Base-by-base conservation (phyloP, 805 yeast genomes). In the Saccharomycopsis javanensis region DNA sequence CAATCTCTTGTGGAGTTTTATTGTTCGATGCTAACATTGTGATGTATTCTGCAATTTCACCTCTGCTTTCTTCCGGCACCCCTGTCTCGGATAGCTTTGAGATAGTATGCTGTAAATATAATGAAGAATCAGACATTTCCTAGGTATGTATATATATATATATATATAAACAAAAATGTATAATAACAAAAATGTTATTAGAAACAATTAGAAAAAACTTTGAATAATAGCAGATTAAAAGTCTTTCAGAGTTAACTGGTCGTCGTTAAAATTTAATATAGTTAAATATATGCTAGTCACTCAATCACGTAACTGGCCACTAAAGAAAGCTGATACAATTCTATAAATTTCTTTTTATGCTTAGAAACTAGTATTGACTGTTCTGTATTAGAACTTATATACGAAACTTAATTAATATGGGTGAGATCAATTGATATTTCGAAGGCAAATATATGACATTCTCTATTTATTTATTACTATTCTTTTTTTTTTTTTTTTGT, bases 41-140 rank as follows among this genome's bases (percentile, higher is more conserved):
- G 57, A 86, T 81, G 65, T 79, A 86, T 68, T 86, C 94, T 13
- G 94, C 87, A 46, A 84, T 82, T 63, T 83, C 85, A 50, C 71
- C 74, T 46, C 58, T 54, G 16, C 57, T 51, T 18, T 60, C 62
- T 18, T 58, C 58, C 1, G 55, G 46, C 6, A 59, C 55, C 23
- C 30, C 31, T 8, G 58, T 53, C 20, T 56, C 58, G 6, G 53
- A 50, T 11, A 59, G 27, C 33, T 48, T 55, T 34, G 50, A 52
- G 25, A 54, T 34, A 5, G 56, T 53, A 13, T 18, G 37, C 18
- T 55, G 57, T 20, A 42, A 42, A 42, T 42, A 42, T 20, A 42
- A 34, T 51, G 54, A 51, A 15, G 48, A 42, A 11, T 42, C 48
- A 20, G 48, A 42, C 48, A 42, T 42, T 42, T 42, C 23, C n/a